phyloP scores from a whole-genome alignment of 2,329 filamentous ascomycete genomes.

The Westerdykella ornata region DNA sequence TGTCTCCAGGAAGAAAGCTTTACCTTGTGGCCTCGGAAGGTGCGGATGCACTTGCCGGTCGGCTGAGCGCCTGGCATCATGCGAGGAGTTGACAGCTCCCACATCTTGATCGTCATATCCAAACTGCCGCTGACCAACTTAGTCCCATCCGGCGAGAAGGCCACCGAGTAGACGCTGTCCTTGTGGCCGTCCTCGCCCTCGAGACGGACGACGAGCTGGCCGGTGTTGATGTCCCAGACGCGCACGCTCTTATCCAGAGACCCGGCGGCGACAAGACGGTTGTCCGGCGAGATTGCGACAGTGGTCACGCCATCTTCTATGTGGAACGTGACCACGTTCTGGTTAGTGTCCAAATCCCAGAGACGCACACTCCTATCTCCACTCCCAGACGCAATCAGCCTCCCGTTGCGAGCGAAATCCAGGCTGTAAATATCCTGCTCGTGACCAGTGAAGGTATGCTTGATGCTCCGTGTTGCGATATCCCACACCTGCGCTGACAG shows the following conservation, averaged over 20 bases:
- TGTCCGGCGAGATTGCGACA: constrained; percentile 93
- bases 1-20: constrained; percentile 22
- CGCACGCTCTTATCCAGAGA: constrained; percentile 96
- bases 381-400: constrained; percentile 90
- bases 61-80: constrained; percentile 64
- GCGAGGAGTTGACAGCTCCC: constrained; percentile 73
- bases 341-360: constrained; percentile 86
- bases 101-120: constrained; percentile 99
- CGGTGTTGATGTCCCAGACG: constrained; percentile 87
- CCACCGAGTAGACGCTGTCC: constrained; percentile 93
- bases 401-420: constrained; percentile 88
- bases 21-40: constrained; percentile 93
- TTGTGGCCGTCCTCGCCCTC: constrained; percentile 93
- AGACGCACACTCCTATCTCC: constrained; percentile 91
- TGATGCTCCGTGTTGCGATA: constrained; percentile 73
- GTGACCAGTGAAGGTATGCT: constrained; percentile 90
- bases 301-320: constrained; percentile 98
- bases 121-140: constrained; percentile 90
- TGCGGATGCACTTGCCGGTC: constrained; percentile 89
- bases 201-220: constrained; percentile 81
- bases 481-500: constrained; percentile 71
- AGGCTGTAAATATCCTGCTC: constrained; percentile 98
- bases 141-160: constrained; percentile 88
- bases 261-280: constrained; percentile 86
- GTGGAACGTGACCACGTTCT: constrained; percentile 74